These are phyloP conservation scores for Pseudotsuga menziesii DNA, from an alignment of 75 land plant genomes.

Conservation along the genomic window DNA sequence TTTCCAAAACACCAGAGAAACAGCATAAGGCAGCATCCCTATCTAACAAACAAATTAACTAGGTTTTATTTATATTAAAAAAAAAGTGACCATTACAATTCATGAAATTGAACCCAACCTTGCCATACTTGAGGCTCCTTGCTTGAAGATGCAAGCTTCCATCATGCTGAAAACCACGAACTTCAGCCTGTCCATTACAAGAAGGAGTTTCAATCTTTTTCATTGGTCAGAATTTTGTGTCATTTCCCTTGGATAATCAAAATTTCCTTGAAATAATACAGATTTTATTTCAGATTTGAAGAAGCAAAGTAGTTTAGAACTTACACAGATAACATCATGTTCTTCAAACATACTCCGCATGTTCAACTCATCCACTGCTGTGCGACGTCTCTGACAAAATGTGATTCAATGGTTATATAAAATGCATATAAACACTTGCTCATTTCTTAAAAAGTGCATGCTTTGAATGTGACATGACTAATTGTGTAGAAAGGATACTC, in stretches of 20 bases:
- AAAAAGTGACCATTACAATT: not conserved
- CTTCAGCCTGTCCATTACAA: slow-evolving; percentile 72
- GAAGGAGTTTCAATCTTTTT: not conserved
- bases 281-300: not conserved
- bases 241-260: not conserved
- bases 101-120: slow-evolving; percentile 36
- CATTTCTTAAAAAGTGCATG: slow-evolving; percentile 7
- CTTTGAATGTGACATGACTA: not conserved
- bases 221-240: not conserved
- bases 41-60: not conserved
- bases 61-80: not conserved
- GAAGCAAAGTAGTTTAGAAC: slow-evolving; percentile 9
- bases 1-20: not conserved
- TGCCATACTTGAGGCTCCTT: slow-evolving; percentile 95
- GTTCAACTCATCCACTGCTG: slow-evolving; percentile 90
- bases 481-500: not conserved
- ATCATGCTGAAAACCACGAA: slow-evolving; percentile 88
- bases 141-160: slow-evolving; percentile 94
- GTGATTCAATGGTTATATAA: not conserved
- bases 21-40: not conserved
- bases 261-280: not conserved
- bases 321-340: slow-evolving; percentile 93
- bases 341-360: slow-evolving; percentile 89
- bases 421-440: no score
- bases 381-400: slow-evolving; percentile 65